phyloP scores from a whole-genome alignment of 1,284 basidiomycete genomes.

The Taiwanofungus camphoratus region DNA sequence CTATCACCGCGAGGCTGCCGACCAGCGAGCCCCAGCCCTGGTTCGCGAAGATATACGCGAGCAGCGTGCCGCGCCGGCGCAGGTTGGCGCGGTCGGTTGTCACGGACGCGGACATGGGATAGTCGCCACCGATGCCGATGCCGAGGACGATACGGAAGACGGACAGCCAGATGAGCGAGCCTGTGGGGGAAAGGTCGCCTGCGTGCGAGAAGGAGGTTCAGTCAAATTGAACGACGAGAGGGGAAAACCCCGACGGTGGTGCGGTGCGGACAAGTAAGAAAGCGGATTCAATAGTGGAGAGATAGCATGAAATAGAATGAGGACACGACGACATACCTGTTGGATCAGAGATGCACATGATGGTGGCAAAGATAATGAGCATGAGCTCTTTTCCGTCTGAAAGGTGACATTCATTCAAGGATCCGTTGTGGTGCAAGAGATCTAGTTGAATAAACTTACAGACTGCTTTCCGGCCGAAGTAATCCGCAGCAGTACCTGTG shows the following conservation, averaged over 20 bases:
- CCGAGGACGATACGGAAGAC: constrained; percentile 70
- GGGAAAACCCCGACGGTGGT: neutral
- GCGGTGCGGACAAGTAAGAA: neutral
- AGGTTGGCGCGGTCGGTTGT: constrained; percentile 67
- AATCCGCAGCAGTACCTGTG: constrained; percentile 52
- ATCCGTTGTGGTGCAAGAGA: constrained; percentile 1
- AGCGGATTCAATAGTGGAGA: constrained; percentile 40
- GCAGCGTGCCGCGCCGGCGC: constrained; percentile 66
- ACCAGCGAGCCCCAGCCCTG: constrained; percentile 73
- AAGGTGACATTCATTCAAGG: no score
- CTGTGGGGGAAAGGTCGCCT: constrained; percentile 39
- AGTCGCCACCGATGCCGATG: constrained; percentile 78
- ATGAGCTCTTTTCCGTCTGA: constrained; percentile 74
- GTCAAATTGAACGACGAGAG: neutral
- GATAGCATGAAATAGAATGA: constrained; percentile 24
- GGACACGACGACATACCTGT: constrained; percentile 30
- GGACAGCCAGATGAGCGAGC: constrained; percentile 53
- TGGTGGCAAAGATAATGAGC: constrained; percentile 70
- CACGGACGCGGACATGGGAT: constrained; percentile 73
- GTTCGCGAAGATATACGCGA: constrained; percentile 71
- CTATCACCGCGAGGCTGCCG: constrained; percentile 61
- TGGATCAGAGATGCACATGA: constrained; percentile 47
- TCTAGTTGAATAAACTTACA: constrained; percentile 34
- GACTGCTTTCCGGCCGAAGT: constrained; percentile 59
- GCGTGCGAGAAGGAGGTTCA: neutral